These are phyloP conservation scores for Pseudonectria buxi DNA, from an alignment of 2,329 filamentous ascomycete genomes.

Conservation along the genomic window DNA sequence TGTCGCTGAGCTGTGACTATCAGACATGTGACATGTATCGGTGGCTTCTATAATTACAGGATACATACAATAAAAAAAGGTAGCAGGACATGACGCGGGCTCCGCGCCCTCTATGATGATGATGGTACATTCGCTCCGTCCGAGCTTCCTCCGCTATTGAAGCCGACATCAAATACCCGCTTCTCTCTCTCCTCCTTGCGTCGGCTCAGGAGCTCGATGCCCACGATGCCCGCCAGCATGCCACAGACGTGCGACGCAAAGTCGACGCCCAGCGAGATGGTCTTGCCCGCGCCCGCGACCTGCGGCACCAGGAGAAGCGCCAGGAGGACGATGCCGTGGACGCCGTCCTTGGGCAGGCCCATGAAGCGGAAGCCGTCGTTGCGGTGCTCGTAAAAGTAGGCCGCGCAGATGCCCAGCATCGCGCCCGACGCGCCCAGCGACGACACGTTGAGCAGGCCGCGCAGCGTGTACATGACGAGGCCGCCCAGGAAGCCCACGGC, in stretches of 20 bases:
- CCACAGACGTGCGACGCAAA: slow-evolving; percentile 48
- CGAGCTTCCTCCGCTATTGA: too few relatives aligned
- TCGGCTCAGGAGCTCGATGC: slow-evolving; percentile 29
- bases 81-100: too few relatives aligned
- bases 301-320: slow-evolving; percentile 45
- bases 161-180: slow-evolving; percentile 11
- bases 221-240: slow-evolving; percentile 40
- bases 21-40: too few relatives aligned
- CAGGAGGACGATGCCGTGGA: slow-evolving; percentile 49
- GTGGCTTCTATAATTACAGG: too few relatives aligned
- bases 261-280: slow-evolving; percentile 38
- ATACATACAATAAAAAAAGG: too few relatives aligned
- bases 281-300: slow-evolving; percentile 39
- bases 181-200: slow-evolving; percentile 9
- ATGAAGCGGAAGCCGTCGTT: slow-evolving; percentile 51
- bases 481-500: slow-evolving; percentile 52
- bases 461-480: slow-evolving; percentile 43
- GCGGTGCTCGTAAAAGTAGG: slow-evolving; percentile 55
- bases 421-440: slow-evolving; percentile 63
- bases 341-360: slow-evolving; percentile 50
- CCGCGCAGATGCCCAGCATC: slow-evolving; percentile 53
- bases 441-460: slow-evolving; percentile 39
- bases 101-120: neutral
- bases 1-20: too few relatives aligned
- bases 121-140: neutral